Base-by-base conservation (phyloP, 2,329 filamentous ascomycete genomes). In the Alternaria sp. region DNA sequence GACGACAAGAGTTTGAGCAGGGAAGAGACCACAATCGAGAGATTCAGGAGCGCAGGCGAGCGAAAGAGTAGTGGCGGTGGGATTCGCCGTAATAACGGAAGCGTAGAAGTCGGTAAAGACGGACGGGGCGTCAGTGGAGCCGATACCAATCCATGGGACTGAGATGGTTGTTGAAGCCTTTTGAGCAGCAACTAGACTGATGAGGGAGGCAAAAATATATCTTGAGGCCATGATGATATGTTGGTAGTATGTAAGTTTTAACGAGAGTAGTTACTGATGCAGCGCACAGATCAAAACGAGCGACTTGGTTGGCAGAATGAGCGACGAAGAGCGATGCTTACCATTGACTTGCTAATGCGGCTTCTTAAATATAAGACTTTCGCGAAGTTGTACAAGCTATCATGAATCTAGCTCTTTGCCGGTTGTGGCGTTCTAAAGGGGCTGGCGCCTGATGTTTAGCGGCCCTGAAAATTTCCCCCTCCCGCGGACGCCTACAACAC, bases 1-100 rank as follows among this genome's bases (percentile, higher is more conserved):
- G 25, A 62, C 55, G 7, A 65, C 62, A 12, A 73, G 46, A 9
- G 63, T 66, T 5, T 71, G 60, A 3, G 55, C 43, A 27, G 70
- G 70, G n/a, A 70, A 70, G 5, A 72, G 59, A 20, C 68, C 70
- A 58, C 68, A 72, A 4, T 68, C 66, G 5, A 14, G 10, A 3
- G 49, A 9, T 27, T 27, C 25, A 5, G 12, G 28, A 1, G 57
- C 27, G 53, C 66, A 70, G n/a, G 50, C 40, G 2, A 72, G 56
- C 0, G 56, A 28, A 18, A 68, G 16, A 10, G 65, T 65, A 4
- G 69, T 72, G 3, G 63, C 61, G 6, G 49, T 32, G 10, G 54
- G 32, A 48, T 61, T 59, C 28, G 59, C 69, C n/a, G 54, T 32
- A n/a, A 72, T 43, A 30, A 72, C 45, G 27, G 69, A 69, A 14